Evolutionary conservation across 805 yeast genomes (phyloP), one percentile per base, ranked within the genome.

Genomic region (Nakazawaea ernobii): DNA sequence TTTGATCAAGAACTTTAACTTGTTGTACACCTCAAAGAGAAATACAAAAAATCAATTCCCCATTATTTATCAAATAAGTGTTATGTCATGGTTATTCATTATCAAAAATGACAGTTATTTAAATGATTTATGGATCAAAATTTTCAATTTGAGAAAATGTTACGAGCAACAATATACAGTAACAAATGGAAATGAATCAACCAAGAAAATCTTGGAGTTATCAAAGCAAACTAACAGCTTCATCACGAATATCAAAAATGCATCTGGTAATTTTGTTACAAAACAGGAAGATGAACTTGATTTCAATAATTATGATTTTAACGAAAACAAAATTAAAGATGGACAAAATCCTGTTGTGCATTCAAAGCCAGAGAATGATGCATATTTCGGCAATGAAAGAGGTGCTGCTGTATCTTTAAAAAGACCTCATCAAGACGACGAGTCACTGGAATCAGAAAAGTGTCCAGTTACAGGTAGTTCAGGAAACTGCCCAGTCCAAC

Each of bases 91-190:
- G 82, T 60, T 78, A 54, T 80, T 80, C 27, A 70, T 78, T 17
- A 77, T 77, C 68, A 73, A 78, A 56, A 80, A 80, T 54, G 84
- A 78, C 53, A 76, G 80, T 5, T 77, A 76, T 54, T 58, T 78
- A 41, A 71, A 79, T 49, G 73, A 77, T 39, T 55, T 78, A 24
- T 78, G 84, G 84, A 52, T 63, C 47, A 66, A 66, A 49, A 66
- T 67, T 15, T 49, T 65, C 32, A 62, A 62, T 43, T 53, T 67
- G 20, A 54, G 70, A 40, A 64, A 62, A 42, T 69, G 65, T 46
- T 67, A 66, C 46, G 71, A 67, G 45, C 63, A 59, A 43, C 64
- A 62, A 35, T 64, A 65, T 46, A 57, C 64, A 42, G 55, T 61
- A 36, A 61, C 58, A 37, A 55, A 60, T 44, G 59, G 64, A 8